A percentile compares a stretch with the other conserved stretches of the same genome.
These are phyloP conservation scores for Pisolithus sp. DNA, from an alignment of 768 basidiomycete species.

Conservation along the genomic window DNA sequence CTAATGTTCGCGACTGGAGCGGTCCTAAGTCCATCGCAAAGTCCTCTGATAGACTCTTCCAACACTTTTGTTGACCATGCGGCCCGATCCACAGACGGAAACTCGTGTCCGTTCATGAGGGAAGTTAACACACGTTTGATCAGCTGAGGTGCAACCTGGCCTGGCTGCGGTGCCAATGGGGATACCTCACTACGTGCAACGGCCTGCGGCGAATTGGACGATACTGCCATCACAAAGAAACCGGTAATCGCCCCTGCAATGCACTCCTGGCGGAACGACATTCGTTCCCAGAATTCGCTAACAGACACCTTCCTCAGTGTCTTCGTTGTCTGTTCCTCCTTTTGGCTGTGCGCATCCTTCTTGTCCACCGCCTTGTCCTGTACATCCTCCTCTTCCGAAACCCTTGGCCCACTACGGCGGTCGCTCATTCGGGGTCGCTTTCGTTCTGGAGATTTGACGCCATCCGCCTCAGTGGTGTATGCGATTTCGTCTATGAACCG, in stretches of 20 bases:
- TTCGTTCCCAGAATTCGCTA: conserved; percentile 95
- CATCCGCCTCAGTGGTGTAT: conserved; percentile 55
- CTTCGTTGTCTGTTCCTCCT: conserved; percentile 38
- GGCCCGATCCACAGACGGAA: conserved; percentile 59
- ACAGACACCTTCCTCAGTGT: conserved; percentile 53
- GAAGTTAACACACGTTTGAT: conserved; percentile 64
- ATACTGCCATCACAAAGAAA: conserved; percentile 72
- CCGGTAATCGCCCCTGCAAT: conserved; percentile 85
- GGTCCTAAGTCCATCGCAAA: conserved; percentile 60
- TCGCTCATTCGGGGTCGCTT: conserved; percentile 46
- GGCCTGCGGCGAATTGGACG: conserved; percentile 19
- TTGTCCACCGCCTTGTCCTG: conserved; percentile 18
- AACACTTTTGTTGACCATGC: conserved; percentile 66
- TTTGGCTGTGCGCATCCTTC: conserved; percentile 15
- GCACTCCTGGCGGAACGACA: conserved; percentile 96
- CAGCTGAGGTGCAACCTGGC: conserved; percentile 60
- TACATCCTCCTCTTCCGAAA: conserved; percentile 16
- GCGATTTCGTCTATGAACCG: conserved; percentile 91
- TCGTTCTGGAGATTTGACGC: conserved; percentile 51
- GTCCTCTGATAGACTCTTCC: conserved; percentile 58
- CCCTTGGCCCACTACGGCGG: background rate
- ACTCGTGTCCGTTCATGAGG: conserved; percentile 71
- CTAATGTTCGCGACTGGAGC: conserved; percentile 11
- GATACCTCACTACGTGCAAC: conserved; percentile 25
- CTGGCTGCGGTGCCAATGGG: conserved; percentile 46